Evolutionary conservation across 805 yeast species (phyloP).

Genomic region (Ogataea naganishii): DNA sequence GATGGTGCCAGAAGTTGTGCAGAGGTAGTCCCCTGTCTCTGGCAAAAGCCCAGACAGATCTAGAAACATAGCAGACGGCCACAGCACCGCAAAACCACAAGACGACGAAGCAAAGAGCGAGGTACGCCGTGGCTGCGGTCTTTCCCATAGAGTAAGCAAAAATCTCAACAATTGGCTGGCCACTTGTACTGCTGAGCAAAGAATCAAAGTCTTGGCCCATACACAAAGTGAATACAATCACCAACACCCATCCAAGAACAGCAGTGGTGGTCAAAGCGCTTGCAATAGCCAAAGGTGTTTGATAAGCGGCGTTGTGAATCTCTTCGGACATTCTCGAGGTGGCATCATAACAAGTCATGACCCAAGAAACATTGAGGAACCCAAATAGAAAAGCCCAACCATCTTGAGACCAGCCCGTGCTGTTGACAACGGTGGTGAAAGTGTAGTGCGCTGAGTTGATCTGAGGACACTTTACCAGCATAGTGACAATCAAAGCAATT

Average conservation of each 20-base stretch:
- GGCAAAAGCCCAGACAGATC: conserved; percentile 50
- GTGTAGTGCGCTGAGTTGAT: conserved; percentile 36
- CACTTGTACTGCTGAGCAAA: conserved; percentile 27
- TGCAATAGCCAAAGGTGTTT: conserved; percentile 52
- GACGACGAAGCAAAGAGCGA: conserved; percentile 38
- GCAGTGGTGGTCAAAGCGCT: conserved; percentile 43
- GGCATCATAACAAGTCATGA: conserved; percentile 50
- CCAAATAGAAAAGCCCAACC: conserved; percentile 53
- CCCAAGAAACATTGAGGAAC: conserved; percentile 53
- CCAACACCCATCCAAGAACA: conserved; percentile 39
- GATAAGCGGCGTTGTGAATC: conserved; percentile 41
- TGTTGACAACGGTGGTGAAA: conserved; percentile 37
- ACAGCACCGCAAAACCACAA: conserved; percentile 47
- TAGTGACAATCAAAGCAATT: conserved; percentile 41
- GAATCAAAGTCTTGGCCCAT: conserved; percentile 31
- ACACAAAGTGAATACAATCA: conserved; percentile 37
- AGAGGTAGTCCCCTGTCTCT: conserved; percentile 47
- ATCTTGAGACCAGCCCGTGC: conserved; percentile 39
- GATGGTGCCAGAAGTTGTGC: conserved; percentile 32
- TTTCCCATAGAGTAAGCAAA: conserved; percentile 43
- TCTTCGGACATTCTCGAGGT: conserved; percentile 50
- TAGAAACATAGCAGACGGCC: conserved; percentile 38
- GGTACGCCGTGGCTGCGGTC: conserved; percentile 41
- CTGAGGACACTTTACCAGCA: conserved; percentile 43
- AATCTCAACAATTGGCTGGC: conserved; percentile 46